Conservation (phyloP, 768 basidiomycete species). For the Neoboletus magnificus region DNA sequence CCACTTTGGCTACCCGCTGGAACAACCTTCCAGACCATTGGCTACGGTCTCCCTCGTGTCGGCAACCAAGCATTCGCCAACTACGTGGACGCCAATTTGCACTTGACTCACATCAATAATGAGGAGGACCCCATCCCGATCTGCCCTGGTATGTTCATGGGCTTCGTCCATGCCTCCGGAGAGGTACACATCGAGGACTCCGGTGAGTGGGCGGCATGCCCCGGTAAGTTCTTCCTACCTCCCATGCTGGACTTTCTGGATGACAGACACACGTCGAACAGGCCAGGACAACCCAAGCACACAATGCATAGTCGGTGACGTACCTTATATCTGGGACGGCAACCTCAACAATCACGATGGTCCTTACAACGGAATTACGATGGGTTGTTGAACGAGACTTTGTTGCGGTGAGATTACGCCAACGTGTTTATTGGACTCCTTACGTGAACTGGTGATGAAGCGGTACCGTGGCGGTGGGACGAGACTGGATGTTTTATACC, state of each 20-base stretch:
- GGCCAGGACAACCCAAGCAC: slow-evolving; percentile 57
- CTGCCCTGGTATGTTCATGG: slow-evolving; percentile 35
- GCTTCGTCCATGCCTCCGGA: slow-evolving; percentile 38
- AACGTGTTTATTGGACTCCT: neutral
- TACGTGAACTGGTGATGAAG: neutral
- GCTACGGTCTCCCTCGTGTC: slow-evolving; percentile 38
- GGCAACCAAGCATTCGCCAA: slow-evolving; percentile 62
- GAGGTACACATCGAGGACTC: slow-evolving; percentile 45
- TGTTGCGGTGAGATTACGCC: neutral
- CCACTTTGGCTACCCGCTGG: slow-evolving; percentile 35
- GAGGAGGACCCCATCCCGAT: slow-evolving; percentile 39
- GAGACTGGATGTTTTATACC: too few relatives aligned
- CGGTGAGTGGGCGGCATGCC: slow-evolving; percentile 51
- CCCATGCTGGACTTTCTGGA: neutral
- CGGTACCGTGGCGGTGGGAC: too few relatives aligned
- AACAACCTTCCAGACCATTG: slow-evolving; percentile 31
- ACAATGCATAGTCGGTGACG: slow-evolving; percentile 23
- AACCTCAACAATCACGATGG: slow-evolving; percentile 45
- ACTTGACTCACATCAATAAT: slow-evolving; percentile 57
- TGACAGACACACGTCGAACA: neutral
- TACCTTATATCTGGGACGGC: slow-evolving; percentile 43
- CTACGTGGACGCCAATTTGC: slow-evolving; percentile 46
- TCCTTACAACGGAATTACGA: slow-evolving; percentile 30
- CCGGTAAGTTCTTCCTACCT: slow-evolving; percentile 32
- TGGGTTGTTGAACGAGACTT: slow-evolving; percentile 21